Base-by-base conservation (phyloP, 441 rosid genomes). In the Breynia disticha region DNA sequence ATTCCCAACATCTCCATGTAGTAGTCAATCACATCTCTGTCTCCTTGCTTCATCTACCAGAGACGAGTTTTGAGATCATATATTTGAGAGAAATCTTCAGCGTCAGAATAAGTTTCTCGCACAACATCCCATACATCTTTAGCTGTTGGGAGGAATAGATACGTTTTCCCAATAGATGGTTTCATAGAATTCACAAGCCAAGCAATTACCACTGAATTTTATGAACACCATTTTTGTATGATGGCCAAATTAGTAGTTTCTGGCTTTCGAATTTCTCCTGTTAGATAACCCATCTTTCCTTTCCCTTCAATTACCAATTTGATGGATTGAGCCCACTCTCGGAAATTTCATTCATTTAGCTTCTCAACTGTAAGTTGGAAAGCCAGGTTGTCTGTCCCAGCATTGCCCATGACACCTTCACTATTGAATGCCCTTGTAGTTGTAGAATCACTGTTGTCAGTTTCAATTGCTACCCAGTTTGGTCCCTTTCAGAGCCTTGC, bases 131-230 rank as follows among this genome's bases (percentile, higher is more conserved):
- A 32, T 0, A 50, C 56, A 5, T 50, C 47, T 37, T 56, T 55
- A 1, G 48, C 17, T 0, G 32, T 47, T 4, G 44, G 16, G 1
- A 54, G 46, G 32, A 41, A 54, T 0, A 65, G 0, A 15, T 54
- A 38, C 0, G 19, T n/a, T 19, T 60, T 49, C 22, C 17, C 56
- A 5, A 41, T 49, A 15, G 13, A 2, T 8, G 42, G 45, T 37
- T 35, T 47, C 60, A 59, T 59, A 32, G 61, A 42, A 16, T 57
- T 44, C 19, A 64, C 22, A 1, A 51, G 38, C 52, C 43, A 59
- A 1, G 45, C 17, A 11, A 15, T 42, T 16, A 42, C 41, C 45
- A 48, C 0, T 7, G 44, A 53, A 16, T 57, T 48, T 2, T 46
- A 1, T 1, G 16, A 16, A 10, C 19, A 8, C 48, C 48, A 46